Percentiles rank a stretch among this genome's conserved stretches.
Evolutionary conservation across 1,284 basidiomycete species (phyloP).

Genomic region (Phellopilus nigrolimitatus): DNA sequence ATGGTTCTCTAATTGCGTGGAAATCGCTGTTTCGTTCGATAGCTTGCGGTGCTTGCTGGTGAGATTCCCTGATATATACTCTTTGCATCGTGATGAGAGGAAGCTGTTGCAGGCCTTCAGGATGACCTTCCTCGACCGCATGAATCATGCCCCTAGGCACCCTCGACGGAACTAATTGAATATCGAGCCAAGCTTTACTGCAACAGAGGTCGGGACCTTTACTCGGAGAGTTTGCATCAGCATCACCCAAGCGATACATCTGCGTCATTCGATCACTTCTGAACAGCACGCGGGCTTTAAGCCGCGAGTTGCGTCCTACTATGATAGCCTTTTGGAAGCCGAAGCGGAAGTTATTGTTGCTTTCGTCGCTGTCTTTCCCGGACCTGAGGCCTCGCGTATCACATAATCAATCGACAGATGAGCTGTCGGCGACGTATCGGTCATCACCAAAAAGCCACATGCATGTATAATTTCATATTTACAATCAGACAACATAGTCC

Average conservation of each 20-base stretch:
- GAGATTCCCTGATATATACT: not conserved
- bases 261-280: not conserved
- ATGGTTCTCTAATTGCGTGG: not conserved
- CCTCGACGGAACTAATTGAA: too few species aligned
- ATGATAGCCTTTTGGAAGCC: not conserved
- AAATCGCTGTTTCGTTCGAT: not conserved
- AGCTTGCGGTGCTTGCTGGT: not conserved
- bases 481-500: not conserved
- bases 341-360: too few species aligned
- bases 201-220: too few species aligned
- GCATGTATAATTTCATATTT: too few species aligned
- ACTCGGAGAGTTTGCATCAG: not conserved
- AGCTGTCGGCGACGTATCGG: too few species aligned
- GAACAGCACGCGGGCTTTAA: not conserved
- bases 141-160: too few species aligned
- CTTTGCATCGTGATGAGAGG: not conserved
- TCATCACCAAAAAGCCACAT: too few species aligned
- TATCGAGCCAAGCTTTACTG: too few species aligned
- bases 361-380: too few species aligned
- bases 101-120: not conserved
- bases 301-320: not conserved
- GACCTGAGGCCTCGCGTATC: too few species aligned
- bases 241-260: not conserved
- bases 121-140: not conserved
- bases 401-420: too few species aligned